These are phyloP conservation scores for Aphanomyces astaci DNA, from an alignment of 352 stramenopile genomes.

Conservation along the genomic window DNA sequence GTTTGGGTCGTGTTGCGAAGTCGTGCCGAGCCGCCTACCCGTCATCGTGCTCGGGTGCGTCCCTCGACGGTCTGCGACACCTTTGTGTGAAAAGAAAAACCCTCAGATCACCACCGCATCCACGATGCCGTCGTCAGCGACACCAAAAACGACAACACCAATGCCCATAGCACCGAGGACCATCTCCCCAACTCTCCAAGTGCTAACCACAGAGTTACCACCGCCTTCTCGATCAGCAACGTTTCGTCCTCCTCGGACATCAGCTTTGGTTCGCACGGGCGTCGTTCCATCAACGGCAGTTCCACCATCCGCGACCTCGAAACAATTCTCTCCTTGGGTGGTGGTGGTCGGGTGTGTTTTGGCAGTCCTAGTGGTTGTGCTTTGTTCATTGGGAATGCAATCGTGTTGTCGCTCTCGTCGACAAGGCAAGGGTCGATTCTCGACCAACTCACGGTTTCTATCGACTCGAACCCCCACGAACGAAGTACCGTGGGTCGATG, in stretches of 20 bases:
- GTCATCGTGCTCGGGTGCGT: neutral
- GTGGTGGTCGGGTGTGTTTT: neutral
- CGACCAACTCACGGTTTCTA: neutral
- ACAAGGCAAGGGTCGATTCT: neutral
- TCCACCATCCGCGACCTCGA: neutral
- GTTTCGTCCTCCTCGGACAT: too few species aligned
- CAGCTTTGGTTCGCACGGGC: neutral
- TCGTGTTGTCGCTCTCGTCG: neutral
- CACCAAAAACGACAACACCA: too few species aligned
- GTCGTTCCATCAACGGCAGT: too few species aligned
- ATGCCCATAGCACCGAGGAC: too few species aligned
- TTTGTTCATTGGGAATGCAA: too few species aligned
- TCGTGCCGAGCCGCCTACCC: neutral
- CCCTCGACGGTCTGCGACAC: neutral
- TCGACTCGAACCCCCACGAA: neutral
- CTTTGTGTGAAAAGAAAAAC: too few species aligned
- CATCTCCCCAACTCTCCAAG: too few species aligned
- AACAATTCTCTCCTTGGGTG: neutral
- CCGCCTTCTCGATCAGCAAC: too few species aligned
- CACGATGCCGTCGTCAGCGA: too few species aligned
- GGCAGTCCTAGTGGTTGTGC: too few species aligned
- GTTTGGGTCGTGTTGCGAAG: neutral
- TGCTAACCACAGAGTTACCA: too few species aligned
- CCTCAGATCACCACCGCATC: too few species aligned
- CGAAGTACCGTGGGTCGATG: neutral